Percentiles rank a stretch among this genome's conserved stretches.
Evolutionary conservation across 805 yeast genomes (phyloP).

Genomic region (Vanderwaltozyma verrucispora): DNA sequence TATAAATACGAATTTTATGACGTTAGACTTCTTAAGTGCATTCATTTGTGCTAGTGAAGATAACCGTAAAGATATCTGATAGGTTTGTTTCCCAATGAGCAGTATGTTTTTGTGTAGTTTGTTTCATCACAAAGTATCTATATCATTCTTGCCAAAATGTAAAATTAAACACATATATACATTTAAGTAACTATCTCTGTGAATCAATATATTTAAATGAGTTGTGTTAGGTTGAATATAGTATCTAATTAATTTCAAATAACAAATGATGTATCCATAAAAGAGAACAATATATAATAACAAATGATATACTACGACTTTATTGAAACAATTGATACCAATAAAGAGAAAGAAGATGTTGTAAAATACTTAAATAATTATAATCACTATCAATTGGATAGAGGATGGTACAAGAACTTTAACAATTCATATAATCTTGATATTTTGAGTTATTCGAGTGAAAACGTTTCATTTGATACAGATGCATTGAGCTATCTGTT

Average conservation of each 20-base stretch:
- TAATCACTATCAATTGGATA: neutral
- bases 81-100: neutral
- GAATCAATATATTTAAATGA: too few species aligned
- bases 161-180: too few species aligned
- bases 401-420: neutral
- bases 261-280: too few species aligned
- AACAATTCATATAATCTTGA: too few species aligned
- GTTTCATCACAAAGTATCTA: neutral
- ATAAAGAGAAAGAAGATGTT: neutral
- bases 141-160: too few species aligned
- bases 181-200: too few species aligned
- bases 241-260: too few species aligned
- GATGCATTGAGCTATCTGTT: neutral
- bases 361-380: neutral
- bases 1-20: conserved; percentile 6
- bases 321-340: neutral
- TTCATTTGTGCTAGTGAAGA: neutral
- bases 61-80: conserved; percentile 1
- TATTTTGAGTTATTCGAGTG: too few species aligned
- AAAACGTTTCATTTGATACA: neutral
- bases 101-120: neutral
- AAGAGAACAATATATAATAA: too few species aligned
- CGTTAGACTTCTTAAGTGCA: conserved; percentile 5
- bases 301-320: too few species aligned
- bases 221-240: too few species aligned